Percentiles rank a stretch among this genome's conserved stretches.
Conservation (phyloP, 495 filamentous ascomycete genomes). For the Penicillium herquei region DNA sequence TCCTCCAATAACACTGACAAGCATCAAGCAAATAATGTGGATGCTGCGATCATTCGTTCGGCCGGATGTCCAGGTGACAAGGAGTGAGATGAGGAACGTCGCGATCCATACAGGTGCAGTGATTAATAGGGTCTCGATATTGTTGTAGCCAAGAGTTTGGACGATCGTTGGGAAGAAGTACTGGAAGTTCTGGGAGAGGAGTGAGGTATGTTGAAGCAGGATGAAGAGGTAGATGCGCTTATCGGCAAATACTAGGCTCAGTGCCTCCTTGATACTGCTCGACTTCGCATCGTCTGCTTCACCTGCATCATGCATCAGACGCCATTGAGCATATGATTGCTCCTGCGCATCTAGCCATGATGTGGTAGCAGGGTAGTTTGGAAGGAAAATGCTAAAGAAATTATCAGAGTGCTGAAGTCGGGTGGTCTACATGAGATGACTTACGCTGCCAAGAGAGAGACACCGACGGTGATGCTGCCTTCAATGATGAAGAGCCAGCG, state of each 20-base stretch:
- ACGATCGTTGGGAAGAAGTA: conserved; percentile 88
- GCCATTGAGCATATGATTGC: conserved; percentile 64
- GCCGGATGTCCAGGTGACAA: conserved; percentile 74
- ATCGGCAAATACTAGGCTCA: conserved; percentile 29
- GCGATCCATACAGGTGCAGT: conserved; percentile 75
- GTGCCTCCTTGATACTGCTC: conserved; percentile 23
- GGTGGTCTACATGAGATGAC: background rate
- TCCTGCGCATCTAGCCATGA: conserved; percentile 69
- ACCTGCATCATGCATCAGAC: conserved; percentile 74
- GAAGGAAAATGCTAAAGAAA: conserved; percentile 59
- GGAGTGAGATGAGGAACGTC: conserved; percentile 65
- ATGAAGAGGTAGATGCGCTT: conserved; percentile 39
- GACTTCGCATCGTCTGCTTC: conserved; percentile 56
- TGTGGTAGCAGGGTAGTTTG: conserved; percentile 77
- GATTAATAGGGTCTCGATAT: conserved; percentile 67
- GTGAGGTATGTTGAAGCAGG: conserved; percentile 32
- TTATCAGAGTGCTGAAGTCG: conserved; percentile 16
- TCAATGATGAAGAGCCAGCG: conserved; percentile 80
- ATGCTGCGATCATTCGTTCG: conserved; percentile 72
- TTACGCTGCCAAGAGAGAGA: conserved; percentile 26
- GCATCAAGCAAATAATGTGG: conserved; percentile 65
- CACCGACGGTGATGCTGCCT: conserved; percentile 45
- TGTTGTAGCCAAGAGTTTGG: conserved; percentile 62
- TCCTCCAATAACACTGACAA: conserved; percentile 65
- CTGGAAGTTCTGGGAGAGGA: conserved; percentile 58